phyloP scores from a whole-genome alignment of 805 yeast species.

The Candida mattraensis region DNA sequence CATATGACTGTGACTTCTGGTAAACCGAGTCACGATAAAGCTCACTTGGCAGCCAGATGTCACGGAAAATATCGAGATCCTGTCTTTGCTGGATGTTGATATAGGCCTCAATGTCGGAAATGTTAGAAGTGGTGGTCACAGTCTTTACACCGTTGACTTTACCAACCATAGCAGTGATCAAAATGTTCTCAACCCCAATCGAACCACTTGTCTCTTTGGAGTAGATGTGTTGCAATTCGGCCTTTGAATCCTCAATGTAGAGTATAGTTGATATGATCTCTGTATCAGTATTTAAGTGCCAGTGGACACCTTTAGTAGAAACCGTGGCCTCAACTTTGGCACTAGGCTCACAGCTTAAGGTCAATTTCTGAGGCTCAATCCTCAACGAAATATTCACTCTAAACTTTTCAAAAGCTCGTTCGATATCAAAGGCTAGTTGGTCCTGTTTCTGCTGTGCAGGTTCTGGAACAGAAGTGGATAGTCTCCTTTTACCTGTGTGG shows the following conservation, averaged over 20 bases:
- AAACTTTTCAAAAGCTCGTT: constrained; percentile 49
- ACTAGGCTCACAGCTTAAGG: constrained; percentile 87
- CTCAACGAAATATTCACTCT: constrained; percentile 63
- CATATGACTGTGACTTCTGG: constrained; percentile 5
- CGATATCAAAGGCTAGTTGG: constrained; percentile 34
- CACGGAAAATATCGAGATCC: constrained; percentile 77
- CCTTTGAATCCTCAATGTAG: constrained; percentile 54
- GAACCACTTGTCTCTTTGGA: constrained; percentile 88
- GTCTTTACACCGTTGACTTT: constrained; percentile 40
- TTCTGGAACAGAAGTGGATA: not conserved
- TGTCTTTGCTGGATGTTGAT: constrained; percentile 83
- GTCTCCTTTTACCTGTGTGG: constrained; percentile 6
- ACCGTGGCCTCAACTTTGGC: constrained; percentile 90
- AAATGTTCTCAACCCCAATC: constrained; percentile 45
- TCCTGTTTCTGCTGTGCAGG: constrained; percentile 5
- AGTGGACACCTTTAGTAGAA: constrained; percentile 64
- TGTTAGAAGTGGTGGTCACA: constrained; percentile 45
- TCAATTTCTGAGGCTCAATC: constrained; percentile 70
- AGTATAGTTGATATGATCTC: constrained; percentile 41
- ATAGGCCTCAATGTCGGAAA: constrained; percentile 58
- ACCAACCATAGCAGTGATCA: constrained; percentile 49
- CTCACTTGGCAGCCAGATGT: constrained; percentile 71
- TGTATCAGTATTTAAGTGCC: constrained; percentile 55
- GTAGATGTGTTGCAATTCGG: constrained; percentile 84
- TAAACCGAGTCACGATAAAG: constrained; percentile 27